Conservation (phyloP, 2,329 filamentous ascomycete species). For the Diaporthe humulicola region DNA sequence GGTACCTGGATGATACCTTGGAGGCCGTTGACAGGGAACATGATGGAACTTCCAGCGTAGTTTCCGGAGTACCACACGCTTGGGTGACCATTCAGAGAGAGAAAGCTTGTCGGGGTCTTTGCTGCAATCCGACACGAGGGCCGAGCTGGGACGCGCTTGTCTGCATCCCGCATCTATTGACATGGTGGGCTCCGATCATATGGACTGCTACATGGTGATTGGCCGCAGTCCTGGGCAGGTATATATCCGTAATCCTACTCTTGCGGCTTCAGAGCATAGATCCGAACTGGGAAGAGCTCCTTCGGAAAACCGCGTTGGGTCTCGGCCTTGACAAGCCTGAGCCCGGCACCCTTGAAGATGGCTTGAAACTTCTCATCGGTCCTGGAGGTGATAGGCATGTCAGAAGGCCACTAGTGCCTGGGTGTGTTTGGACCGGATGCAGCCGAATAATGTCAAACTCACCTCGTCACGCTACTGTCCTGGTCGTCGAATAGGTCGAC, state of each 20-base stretch:
- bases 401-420: neutral
- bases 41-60: slow-evolving; percentile 10
- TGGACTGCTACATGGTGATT: slow-evolving; percentile 5
- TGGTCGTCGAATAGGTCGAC: slow-evolving; percentile 80
- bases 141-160: slow-evolving; percentile 11
- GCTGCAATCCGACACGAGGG: slow-evolving; percentile 1
- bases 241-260: slow-evolving; percentile 17
- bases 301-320: slow-evolving; percentile 80
- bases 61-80: slow-evolving; percentile 24
- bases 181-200: neutral
- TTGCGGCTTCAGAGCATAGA: slow-evolving; percentile 78
- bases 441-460: slow-evolving; percentile 39
- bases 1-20: slow-evolving; percentile 15
- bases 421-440: slow-evolving; percentile 8
- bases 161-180: slow-evolving; percentile 9
- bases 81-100: slow-evolving; percentile 23
- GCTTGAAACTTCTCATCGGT: slow-evolving; percentile 78
- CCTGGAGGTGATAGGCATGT: slow-evolving; percentile 54
- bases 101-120: slow-evolving; percentile 23
- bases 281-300: slow-evolving; percentile 78
- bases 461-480: slow-evolving; percentile 84
- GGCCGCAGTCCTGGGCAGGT: neutral
- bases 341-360: slow-evolving; percentile 77
- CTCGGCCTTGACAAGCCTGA: slow-evolving; percentile 78
- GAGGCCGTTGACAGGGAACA: neutral